A percentile compares a stretch with the other conserved stretches of the same genome.
phyloP scores from a whole-genome alignment of 2,329 filamentous ascomycete species.

The Ophiostoma tasmaniense region DNA sequence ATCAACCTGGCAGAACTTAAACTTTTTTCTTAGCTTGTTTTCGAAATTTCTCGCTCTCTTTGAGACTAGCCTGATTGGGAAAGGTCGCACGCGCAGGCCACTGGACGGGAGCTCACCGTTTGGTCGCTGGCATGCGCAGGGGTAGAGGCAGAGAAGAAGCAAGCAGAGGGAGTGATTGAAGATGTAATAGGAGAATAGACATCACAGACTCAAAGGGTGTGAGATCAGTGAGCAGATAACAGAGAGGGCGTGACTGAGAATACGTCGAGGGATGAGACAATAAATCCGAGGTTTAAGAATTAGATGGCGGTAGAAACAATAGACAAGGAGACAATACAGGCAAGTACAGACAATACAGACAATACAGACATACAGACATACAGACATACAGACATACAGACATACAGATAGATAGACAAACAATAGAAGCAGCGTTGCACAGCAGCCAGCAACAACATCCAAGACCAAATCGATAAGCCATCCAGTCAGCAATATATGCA shows the following conservation, averaged over 20 bases:
- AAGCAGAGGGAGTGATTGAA: not conserved
- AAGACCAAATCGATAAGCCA: not conserved
- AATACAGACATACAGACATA: no score
- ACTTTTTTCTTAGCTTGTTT: not conserved
- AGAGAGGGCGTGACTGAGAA: not conserved
- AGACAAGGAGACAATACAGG: no score
- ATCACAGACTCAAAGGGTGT: not conserved
- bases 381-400: no score
- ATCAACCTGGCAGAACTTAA: not conserved
- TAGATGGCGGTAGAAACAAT: no score
- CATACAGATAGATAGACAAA: not conserved
- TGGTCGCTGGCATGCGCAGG: not conserved
- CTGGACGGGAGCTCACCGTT: slow-evolving; percentile 1
- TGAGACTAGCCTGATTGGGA: not conserved
- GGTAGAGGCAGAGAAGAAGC: not conserved
- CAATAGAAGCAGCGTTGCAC: no score
- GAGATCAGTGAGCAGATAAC: not conserved
- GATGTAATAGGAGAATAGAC: not conserved
- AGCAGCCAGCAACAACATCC: not conserved
- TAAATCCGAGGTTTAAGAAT: no score
- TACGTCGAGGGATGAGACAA: not conserved
- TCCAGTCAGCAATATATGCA: not conserved
- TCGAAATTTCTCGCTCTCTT: not conserved
- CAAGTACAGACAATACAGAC: no score
- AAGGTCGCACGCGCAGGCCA: slow-evolving; percentile 2